Percentiles rank a stretch among this genome's conserved stretches.
Conservation (phyloP, 768 basidiomycete species). For the Thelephora aurantiotincta region DNA sequence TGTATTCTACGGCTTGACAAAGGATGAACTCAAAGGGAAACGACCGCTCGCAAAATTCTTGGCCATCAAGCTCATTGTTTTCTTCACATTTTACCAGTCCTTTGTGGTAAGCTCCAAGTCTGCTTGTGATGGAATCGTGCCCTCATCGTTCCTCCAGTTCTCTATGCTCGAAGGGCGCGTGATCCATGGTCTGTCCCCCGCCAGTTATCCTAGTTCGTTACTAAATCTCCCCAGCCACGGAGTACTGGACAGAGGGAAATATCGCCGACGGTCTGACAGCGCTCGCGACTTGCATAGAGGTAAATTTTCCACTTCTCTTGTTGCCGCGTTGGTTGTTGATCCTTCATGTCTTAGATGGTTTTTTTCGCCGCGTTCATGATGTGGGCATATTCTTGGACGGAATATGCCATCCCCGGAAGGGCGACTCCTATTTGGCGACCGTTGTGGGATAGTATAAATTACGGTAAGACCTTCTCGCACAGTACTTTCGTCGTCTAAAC, state of each 20-base stretch:
- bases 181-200: slow-evolving; percentile 36
- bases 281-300: slow-evolving; percentile 74
- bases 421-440: slow-evolving; percentile 54
- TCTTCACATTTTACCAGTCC: slow-evolving; percentile 82
- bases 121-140: not conserved
- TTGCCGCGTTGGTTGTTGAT: not conserved
- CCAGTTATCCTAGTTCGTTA: not conserved
- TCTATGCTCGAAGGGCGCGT: slow-evolving; percentile 48
- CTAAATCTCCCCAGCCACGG: slow-evolving; percentile 31
- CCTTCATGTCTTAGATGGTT: slow-evolving; percentile 46
- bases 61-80: slow-evolving; percentile 74
- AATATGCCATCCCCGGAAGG: slow-evolving; percentile 38
- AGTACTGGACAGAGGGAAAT: slow-evolving; percentile 76
- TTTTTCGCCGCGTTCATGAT: slow-evolving; percentile 65
- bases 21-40: slow-evolving; percentile 63
- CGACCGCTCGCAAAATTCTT: slow-evolving; percentile 79
- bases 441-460: slow-evolving; percentile 51
- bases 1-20: slow-evolving; percentile 70
- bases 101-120: slow-evolving; percentile 39
- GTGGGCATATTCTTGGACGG: slow-evolving; percentile 67
- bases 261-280: slow-evolving; percentile 77
- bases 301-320: slow-evolving; percentile 13
- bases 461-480: slow-evolving; percentile 19
- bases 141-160: slow-evolving; percentile 30
- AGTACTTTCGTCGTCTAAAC: not conserved